Conservation (phyloP, 768 basidiomycete species). For the Tulasnella sp. region DNA sequence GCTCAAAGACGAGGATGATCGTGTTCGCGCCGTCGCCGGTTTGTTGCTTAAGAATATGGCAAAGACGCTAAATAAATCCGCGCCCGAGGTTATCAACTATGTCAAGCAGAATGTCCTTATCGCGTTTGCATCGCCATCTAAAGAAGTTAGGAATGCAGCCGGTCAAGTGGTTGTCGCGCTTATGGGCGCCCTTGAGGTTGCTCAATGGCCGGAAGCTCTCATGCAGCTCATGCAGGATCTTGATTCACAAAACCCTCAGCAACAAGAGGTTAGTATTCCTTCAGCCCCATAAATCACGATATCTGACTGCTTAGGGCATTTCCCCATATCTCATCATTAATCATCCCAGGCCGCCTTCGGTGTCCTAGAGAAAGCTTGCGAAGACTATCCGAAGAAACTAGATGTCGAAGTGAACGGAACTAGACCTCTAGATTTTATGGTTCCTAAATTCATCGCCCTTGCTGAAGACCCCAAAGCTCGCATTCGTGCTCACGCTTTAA, state of each 20-base stretch:
- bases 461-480: conserved; percentile 75
- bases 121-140: conserved; percentile 66
- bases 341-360: conserved; percentile 71
- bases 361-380: conserved; percentile 87
- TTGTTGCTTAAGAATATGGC: conserved; percentile 96
- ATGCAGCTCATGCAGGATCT: conserved; percentile 69
- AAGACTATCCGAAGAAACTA: conserved; percentile 91
- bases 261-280: conserved; percentile 65
- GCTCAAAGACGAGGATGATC: conserved; percentile 73
- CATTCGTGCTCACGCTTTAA: conserved; percentile 86
- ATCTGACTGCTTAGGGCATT: conserved; percentile 20
- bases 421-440: conserved; percentile 91
- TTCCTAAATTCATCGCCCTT: conserved; percentile 84
- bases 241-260: conserved; percentile 57
- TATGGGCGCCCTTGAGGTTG: conserved; percentile 75
- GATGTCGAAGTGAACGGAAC: conserved; percentile 87
- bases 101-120: conserved; percentile 64
- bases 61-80: conserved; percentile 54
- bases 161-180: conserved; percentile 87
- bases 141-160: conserved; percentile 88
- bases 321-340: conserved; percentile 17
- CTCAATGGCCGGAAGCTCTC: conserved; percentile 91
- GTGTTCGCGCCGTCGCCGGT: conserved; percentile 89
- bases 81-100: conserved; percentile 53
- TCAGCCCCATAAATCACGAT: background rate